phyloP scores from a whole-genome alignment of 179 eudicot genomes.

The Carnegiea gigantea region DNA sequence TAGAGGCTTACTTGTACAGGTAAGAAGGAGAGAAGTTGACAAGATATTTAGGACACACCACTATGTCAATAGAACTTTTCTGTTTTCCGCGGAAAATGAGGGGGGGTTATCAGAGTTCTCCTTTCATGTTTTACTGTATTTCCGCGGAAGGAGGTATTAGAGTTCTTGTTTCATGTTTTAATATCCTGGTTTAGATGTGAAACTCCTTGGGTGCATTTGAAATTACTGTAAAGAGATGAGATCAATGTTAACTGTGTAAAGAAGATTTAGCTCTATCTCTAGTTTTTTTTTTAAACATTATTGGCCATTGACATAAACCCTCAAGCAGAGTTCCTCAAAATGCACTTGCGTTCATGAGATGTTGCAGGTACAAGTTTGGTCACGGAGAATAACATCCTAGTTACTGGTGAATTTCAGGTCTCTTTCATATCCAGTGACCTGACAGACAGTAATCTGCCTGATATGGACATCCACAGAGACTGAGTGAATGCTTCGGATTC shows the following conservation, averaged over 20 bases:
- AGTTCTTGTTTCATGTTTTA: background rate
- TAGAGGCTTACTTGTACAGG: background rate
- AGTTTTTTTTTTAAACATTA: background rate
- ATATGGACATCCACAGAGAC: slow-evolving; percentile 13
- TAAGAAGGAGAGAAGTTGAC: background rate
- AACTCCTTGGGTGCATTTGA: background rate
- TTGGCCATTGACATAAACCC: background rate
- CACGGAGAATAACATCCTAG: background rate
- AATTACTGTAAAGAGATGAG: background rate
- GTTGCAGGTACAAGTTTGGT: background rate
- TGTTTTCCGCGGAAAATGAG: background rate
- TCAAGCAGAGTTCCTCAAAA: background rate
- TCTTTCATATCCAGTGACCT: background rate
- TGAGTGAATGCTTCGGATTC: background rate
- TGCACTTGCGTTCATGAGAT: background rate
- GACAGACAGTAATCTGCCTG: slow-evolving; percentile 9
- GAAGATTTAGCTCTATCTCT: slow-evolving; percentile 2
- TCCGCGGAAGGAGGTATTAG: background rate
- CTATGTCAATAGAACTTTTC: background rate
- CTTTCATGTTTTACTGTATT: background rate
- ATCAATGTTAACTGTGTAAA: background rate
- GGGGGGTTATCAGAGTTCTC: too few species aligned
- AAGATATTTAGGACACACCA: background rate
- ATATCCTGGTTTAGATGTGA: background rate
- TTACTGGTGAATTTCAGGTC: background rate